Conservation (phyloP, 2,329 filamentous ascomycete genomes). For the Pseudocercospora vitis region DNA sequence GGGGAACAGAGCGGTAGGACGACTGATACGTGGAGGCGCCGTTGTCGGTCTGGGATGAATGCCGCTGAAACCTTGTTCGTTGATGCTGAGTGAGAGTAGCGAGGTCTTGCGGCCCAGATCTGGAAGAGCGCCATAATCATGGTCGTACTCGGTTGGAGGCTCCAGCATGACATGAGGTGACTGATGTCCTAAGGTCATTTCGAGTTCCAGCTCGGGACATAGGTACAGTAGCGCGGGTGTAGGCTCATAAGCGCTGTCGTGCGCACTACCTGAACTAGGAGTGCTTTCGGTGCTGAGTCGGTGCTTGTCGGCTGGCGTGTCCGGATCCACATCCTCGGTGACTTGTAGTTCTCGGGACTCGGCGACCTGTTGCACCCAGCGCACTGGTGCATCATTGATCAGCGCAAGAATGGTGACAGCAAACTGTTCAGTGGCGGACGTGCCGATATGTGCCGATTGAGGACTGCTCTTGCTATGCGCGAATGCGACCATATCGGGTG, state of each 20-base stretch:
- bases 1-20: no score
- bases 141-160: no score
- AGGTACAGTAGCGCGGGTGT: background rate
- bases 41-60: background rate
- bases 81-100: background rate
- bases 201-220: background rate
- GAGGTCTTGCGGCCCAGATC: background rate
- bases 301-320: background rate
- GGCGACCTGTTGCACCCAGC: background rate
- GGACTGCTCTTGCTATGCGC: background rate
- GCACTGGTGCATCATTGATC: background rate
- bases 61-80: background rate
- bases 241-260: constrained; percentile 1
- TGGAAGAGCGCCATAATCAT: no score
- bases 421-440: background rate
- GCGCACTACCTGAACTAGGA: background rate
- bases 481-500: background rate
- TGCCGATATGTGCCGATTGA: background rate
- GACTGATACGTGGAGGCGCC: background rate
- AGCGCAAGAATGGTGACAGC: constrained; percentile 1
- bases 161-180: no score
- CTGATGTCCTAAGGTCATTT: background rate
- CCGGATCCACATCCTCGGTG: no score
- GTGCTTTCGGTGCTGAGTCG: background rate
- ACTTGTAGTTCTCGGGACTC: background rate